Evolutionary conservation across 1,284 basidiomycete species (phyloP), one percentile per base, ranked within the genome.

Genomic region (Apiotrichum laibachii): DNA sequence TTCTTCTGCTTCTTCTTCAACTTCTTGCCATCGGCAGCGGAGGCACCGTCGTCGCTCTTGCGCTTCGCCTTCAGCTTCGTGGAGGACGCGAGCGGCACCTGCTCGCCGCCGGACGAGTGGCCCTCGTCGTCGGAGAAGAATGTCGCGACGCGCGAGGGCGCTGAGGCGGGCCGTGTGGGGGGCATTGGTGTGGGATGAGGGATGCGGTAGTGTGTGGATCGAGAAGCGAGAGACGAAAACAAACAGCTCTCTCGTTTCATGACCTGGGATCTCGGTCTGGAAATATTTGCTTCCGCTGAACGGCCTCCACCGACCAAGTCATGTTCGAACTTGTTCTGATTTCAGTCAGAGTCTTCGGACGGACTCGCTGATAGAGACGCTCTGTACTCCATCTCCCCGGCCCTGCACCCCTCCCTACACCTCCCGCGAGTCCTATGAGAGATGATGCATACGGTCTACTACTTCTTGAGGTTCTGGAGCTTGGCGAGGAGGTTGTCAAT

Each of bases 111-210:
- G 12, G 46, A 33, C 19, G 21, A 34, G n/a, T 9, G 11, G 40
- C 49, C 52, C 22, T 59, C 62, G 43, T 65, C 56, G 42, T 63
- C 56, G 1, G 59, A 58, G 56, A 62, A 55, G 45, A 69, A 67
- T 42, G 54, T 62, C 39, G 67, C 53, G 22, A 65, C 53, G 16
- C 62, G 54, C 16, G 39, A 13, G 9, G 37, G 40, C 1, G 49
- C 58, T 50, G 13, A 43, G 49, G 46, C 43, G 34, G 34, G 39
- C n/a, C 43, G 44, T 16, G 39, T 18, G 33, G 60, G 56, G 53
- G 60, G 60, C 60, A 61, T 61, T 9, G 19, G 26, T 39, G 48
- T 42, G n/a, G 22, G 21, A 15, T n/a, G 19, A 16, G 45, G 2
- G 34, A 9, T 12, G 40, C 47, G 35, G 48, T 46, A 43, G 16